Evolutionary conservation across 2,329 filamentous ascomycete genomes (phyloP), one percentile per base, ranked within the genome.

Genomic region (Tolypocladium nubicola): DNA sequence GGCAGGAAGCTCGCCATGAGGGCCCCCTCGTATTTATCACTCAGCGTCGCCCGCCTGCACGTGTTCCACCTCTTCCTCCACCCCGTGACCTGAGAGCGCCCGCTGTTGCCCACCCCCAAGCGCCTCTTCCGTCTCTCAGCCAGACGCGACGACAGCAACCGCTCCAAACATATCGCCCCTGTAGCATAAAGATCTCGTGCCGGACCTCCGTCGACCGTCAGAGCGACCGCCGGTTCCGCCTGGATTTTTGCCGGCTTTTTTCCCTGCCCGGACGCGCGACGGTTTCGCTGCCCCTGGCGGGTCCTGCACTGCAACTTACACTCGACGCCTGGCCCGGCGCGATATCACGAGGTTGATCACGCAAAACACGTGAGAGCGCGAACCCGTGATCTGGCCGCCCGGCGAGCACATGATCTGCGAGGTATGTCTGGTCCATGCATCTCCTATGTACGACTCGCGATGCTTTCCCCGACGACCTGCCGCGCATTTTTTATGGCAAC

Each of bases 271-370:
- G 56, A 54, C 59, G 66, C 62, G 64, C 61, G 60, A 56, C 43
- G 37, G 52, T 41, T 58, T 53, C 57, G 60, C 50, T 57, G 60
- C 56, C 45, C 30, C 16, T 23, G 47, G 54, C 54, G 59, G 61
- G 61, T 61, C 61, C 59, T 59, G 57, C 62, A 61, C 59, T 59
- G 59, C 62, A 62, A 68, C 69, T 70, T 71, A 70, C 56, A 62
- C 66, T 64, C 59, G 61, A 64, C 63, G 53, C 53, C 59, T 52
- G 40, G 57, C 39, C 45, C 43, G 61, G 64, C 73, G 73, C 74
- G 73, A 76, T 74, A 76, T 76, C 74, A 76, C 75, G 74, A 76
- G 74, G 73, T 76, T 70, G 68, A 71, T 72, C 71, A 71, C 71
- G 67, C 69, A 70, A 70, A 73, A 73, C 73, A 76, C 73, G 73